Evolutionary conservation across 306 rosid species (phyloP).

Genomic region (Lotus japonicus): DNA sequence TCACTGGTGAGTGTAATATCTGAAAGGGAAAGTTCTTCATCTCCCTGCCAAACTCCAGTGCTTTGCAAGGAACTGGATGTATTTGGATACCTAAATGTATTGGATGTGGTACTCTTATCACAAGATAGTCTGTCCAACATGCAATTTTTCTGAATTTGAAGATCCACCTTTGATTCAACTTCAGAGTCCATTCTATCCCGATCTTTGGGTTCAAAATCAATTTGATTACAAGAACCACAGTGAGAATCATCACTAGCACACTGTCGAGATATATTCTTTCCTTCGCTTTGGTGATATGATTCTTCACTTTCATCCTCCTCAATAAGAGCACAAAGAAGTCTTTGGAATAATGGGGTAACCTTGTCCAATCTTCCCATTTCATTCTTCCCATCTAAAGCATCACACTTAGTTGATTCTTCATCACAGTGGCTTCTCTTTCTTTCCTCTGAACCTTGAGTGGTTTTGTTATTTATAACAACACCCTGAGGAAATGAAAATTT

Average conservation of each 20-base stretch:
- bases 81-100: slow-evolving; percentile 52
- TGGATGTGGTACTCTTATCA: slow-evolving; percentile 55
- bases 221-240: slow-evolving; percentile 80
- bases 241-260: slow-evolving; percentile 85
- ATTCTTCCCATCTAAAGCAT: slow-evolving; percentile 37
- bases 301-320: slow-evolving; percentile 78
- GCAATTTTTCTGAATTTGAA: slow-evolving; percentile 49
- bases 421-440: slow-evolving; percentile 37
- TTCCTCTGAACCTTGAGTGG: slow-evolving; percentile 41
- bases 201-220: slow-evolving; percentile 73
- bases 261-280: slow-evolving; percentile 56
- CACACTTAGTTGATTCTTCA: slow-evolving; percentile 35
- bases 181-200: slow-evolving; percentile 77
- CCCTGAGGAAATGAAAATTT: slow-evolving; percentile 37
- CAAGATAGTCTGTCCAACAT: slow-evolving; percentile 62
- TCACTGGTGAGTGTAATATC: slow-evolving; percentile 56
- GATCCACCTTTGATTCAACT: slow-evolving; percentile 65
- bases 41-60: slow-evolving; percentile 68
- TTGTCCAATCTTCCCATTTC: slow-evolving; percentile 47
- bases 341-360: slow-evolving; percentile 68
- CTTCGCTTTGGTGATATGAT: slow-evolving; percentile 47
- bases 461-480: slow-evolving; percentile 40
- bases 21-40: slow-evolving; percentile 54
- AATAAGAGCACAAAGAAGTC: slow-evolving; percentile 82
- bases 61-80: slow-evolving; percentile 50